Percentiles rank a stretch among this genome's conserved stretches.
These are phyloP conservation scores for Xylaria intraflava DNA, from an alignment of 495 filamentous ascomycete genomes.

Conservation along the genomic window DNA sequence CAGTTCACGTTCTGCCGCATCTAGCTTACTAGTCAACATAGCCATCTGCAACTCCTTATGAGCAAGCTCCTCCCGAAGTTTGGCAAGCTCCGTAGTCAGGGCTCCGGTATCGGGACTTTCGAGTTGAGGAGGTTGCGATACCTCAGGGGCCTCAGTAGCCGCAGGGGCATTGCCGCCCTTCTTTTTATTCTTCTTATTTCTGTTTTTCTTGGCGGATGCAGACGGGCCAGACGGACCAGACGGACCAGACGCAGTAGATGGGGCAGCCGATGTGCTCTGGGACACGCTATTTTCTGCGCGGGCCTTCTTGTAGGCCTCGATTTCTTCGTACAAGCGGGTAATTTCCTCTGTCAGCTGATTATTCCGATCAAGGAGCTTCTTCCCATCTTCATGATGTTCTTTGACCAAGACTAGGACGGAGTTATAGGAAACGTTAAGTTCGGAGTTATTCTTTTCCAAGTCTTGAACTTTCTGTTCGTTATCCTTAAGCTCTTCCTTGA, in stretches of 20 bases:
- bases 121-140: constrained; percentile 15
- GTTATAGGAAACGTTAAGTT: constrained; percentile 18
- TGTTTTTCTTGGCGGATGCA: constrained; percentile 63
- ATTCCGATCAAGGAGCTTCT: constrained; percentile 25
- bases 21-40: constrained; percentile 55
- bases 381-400: background rate
- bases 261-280: constrained; percentile 14
- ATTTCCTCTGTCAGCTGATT: constrained; percentile 27
- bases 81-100: constrained; percentile 35
- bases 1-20: constrained; percentile 68
- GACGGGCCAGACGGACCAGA: too few species aligned
- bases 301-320: constrained; percentile 30
- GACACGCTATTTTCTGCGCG: constrained; percentile 31
- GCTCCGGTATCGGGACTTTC: constrained; percentile 22
- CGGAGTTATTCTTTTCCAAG: constrained; percentile 41
- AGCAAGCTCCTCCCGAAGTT: constrained; percentile 55
- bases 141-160: constrained; percentile 25
- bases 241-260: too few species aligned
- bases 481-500: constrained; percentile 48
- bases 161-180: constrained; percentile 45
- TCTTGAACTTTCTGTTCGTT: constrained; percentile 45
- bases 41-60: constrained; percentile 68
- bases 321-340: constrained; percentile 25
- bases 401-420: constrained; percentile 12
- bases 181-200: constrained; percentile 90